Conservation (phyloP, 2,329 filamentous ascomycete species). For the Cercospora berteroae region DNA sequence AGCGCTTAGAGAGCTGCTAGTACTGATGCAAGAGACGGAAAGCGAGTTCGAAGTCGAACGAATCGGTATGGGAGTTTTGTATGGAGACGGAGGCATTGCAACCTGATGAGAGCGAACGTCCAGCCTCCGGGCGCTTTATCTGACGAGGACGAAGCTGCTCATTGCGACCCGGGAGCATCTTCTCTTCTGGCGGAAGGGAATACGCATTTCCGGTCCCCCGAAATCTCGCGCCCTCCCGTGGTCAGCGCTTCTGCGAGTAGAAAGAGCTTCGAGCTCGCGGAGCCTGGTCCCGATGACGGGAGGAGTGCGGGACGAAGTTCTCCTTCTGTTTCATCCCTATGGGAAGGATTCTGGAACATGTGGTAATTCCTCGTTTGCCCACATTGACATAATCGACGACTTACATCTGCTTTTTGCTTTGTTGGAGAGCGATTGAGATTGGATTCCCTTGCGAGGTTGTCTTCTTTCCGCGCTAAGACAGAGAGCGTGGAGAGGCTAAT, state of each 20-base stretch:
- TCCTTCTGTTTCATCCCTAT: neutral
- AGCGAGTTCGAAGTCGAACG: neutral
- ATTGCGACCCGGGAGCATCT: neutral
- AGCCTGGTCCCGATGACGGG: neutral
- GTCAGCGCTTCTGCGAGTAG: slow-evolving; percentile 9
- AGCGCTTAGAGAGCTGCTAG: slow-evolving; percentile 7
- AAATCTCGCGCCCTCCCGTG: neutral
- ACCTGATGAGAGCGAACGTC: neutral
- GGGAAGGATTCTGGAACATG: neutral
- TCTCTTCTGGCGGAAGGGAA: neutral
- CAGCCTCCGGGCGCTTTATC: neutral
- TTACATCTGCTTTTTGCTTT: neutral
- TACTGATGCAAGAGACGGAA: neutral
- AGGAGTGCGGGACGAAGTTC: neutral
- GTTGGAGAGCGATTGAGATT: neutral
- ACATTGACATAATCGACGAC: neutral
- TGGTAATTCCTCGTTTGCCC: neutral
- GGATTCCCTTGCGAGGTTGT: neutral
- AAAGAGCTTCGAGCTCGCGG: slow-evolving; percentile 15
- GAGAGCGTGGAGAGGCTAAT: neutral
- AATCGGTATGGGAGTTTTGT: slow-evolving; percentile 8
- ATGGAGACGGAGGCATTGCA: neutral
- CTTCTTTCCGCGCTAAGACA: neutral
- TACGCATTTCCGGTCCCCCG: neutral
- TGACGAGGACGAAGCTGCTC: neutral